Evolutionary conservation across 768 basidiomycete species (phyloP).

Genomic region (Pleurotus djamor): DNA sequence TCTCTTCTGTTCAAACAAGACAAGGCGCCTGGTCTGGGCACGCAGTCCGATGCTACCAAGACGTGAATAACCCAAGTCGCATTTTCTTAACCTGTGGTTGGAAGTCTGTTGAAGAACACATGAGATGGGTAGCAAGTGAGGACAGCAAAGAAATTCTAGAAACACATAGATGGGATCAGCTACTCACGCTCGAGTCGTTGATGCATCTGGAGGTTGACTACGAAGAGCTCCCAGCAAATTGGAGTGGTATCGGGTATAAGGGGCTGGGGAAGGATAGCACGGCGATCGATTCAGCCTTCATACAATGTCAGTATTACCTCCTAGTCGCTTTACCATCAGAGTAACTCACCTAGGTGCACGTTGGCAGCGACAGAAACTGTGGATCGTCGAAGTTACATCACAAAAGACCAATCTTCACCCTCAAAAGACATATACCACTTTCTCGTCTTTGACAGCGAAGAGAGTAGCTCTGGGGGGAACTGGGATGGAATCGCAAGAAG

Average conservation of each 20-base stretch:
- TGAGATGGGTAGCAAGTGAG: slow-evolving; percentile 37
- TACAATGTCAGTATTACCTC: not conserved
- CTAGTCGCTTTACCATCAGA: not conserved
- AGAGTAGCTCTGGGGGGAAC: not conserved
- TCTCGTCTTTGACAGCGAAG: not conserved
- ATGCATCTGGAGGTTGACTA: slow-evolving; percentile 39
- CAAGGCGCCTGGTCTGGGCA: slow-evolving; percentile 41
- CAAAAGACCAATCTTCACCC: not conserved
- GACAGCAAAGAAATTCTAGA: slow-evolving; percentile 34
- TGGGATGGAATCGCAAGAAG: slow-evolving; percentile 2
- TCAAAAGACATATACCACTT: not conserved
- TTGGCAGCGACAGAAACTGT: not conserved
- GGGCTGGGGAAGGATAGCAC: not conserved
- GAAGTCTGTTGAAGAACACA: slow-evolving; percentile 36
- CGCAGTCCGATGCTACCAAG: slow-evolving; percentile 37
- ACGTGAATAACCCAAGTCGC: slow-evolving; percentile 15
- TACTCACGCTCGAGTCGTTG: slow-evolving; percentile 29
- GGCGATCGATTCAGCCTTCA: not conserved
- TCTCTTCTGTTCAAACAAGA: slow-evolving; percentile 24
- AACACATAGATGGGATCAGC: not conserved
- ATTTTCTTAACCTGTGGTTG: slow-evolving; percentile 45
- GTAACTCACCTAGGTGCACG: not conserved
- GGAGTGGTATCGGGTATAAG: not conserved
- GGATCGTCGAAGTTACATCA: not conserved
- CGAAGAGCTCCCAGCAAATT: slow-evolving; percentile 16